phyloP scores from a whole-genome alignment of 257 asterid genomes.

The Plantago major region DNA sequence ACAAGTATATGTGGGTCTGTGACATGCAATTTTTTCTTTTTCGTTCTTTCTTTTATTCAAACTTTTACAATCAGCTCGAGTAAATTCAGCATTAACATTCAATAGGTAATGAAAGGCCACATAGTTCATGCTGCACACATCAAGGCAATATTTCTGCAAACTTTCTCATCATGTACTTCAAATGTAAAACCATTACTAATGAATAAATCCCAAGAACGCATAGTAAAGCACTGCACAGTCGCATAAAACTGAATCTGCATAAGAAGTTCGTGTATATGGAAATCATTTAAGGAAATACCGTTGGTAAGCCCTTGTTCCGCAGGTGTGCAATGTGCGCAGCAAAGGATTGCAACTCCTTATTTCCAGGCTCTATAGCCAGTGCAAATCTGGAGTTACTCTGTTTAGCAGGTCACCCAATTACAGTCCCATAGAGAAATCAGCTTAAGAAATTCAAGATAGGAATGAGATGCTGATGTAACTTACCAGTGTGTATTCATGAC shows the following conservation, averaged over 20 bases:
- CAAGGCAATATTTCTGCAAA: too few relatives aligned
- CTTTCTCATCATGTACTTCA: neutral
- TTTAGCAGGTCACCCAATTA: conserved; percentile 17
- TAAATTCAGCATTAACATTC: neutral
- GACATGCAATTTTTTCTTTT: too few relatives aligned
- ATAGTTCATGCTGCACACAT: too few relatives aligned
- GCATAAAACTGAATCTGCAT: conserved; percentile 11
- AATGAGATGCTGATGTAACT: conserved; percentile 18
- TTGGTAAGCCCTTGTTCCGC: conserved; percentile 74
- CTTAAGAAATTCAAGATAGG: conserved; percentile 1
- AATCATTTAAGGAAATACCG: conserved; percentile 41
- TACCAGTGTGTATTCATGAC: conserved; percentile 92
- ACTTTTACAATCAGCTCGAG: neutral
- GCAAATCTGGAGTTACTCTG: conserved; percentile 98
- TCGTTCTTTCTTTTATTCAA: too few relatives aligned
- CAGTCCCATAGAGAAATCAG: conserved; percentile 15
- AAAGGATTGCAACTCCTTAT: conserved; percentile 66
- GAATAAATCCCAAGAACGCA: neutral
- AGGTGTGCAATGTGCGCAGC: conserved; percentile 60
- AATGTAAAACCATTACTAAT: neutral
- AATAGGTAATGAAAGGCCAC: neutral
- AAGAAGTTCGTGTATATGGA: conserved; percentile 10
- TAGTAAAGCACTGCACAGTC: conserved; percentile 3
- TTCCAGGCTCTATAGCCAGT: conserved; percentile 76
- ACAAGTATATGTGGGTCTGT: too few relatives aligned